Conservation (phyloP, 345 rosid genomes). For the Gossypium longicalyx region DNA sequence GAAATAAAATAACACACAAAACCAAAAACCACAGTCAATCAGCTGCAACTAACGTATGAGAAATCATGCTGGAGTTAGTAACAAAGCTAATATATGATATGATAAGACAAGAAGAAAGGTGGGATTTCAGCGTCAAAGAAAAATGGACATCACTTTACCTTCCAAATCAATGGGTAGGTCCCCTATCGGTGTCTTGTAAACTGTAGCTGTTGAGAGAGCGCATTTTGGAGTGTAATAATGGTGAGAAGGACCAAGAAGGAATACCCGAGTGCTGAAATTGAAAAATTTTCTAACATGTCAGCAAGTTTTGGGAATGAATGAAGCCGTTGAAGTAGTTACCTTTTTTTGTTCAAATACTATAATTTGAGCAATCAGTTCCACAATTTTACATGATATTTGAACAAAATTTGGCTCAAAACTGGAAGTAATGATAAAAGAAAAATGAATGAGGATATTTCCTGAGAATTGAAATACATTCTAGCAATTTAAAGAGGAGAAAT, state of each 20-base stretch:
- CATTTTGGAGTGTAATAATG: conserved; percentile 83
- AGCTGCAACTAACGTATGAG: neutral
- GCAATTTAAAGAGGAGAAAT: neutral
- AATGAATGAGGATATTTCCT: neutral
- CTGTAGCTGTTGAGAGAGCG: conserved; percentile 70
- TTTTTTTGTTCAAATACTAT: neutral
- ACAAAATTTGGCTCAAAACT: conserved; percentile 12
- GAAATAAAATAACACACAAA: neutral
- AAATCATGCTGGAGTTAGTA: neutral
- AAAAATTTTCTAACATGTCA: conserved; percentile 14
- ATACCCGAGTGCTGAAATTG: conserved; percentile 68
- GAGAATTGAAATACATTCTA: neutral
- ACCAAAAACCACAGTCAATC: conserved; percentile 1
- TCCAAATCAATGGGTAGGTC: conserved; percentile 84
- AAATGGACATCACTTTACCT: conserved; percentile 37
- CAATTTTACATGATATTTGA: neutral
- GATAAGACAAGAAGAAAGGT: neutral
- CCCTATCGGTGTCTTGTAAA: conserved; percentile 85
- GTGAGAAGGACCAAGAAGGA: conserved; percentile 95
- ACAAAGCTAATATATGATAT: neutral
- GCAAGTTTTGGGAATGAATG: neutral
- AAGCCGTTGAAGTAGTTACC: conserved; percentile 4
- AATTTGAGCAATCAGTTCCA: neutral
- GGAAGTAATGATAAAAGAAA: neutral
- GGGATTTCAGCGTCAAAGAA: neutral